Evolutionary conservation across 78 protist species (phyloP).

Genomic region (Dictyostelium intermedium): DNA sequence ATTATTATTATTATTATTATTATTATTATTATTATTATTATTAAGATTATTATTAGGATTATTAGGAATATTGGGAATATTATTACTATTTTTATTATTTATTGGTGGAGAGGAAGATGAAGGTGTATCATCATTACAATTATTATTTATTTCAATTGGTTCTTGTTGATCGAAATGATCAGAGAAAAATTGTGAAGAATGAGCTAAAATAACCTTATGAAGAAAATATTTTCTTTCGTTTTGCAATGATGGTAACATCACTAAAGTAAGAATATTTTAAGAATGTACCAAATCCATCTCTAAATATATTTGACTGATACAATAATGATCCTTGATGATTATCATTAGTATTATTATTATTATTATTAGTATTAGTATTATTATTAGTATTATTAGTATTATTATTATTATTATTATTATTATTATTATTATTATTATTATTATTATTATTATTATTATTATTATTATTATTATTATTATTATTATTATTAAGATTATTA

Average conservation of each 20-base stretch:
- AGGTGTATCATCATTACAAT: neutral
- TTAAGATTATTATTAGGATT: neutral
- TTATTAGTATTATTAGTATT: neutral
- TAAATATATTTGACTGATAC: constrained; percentile 36
- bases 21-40: neutral
- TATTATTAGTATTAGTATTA: neutral
- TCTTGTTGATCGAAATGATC: constrained; percentile 33
- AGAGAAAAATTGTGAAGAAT: constrained; percentile 71
- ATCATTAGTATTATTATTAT: neutral
- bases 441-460: neutral
- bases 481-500: neutral
- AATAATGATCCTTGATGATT: neutral
- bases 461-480: neutral
- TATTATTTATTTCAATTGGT: neutral
- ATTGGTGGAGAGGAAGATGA: neutral
- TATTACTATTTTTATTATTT: neutral
- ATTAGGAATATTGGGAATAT: neutral
- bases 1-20: neutral
- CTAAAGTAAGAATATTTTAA: constrained; percentile 39
- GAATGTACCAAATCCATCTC: constrained; percentile 57
- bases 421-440: neutral
- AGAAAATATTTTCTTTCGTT: constrained; percentile 39
- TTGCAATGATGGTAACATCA: constrained; percentile 31
- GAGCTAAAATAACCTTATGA: constrained; percentile 68
- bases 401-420: neutral